Evolutionary conservation across 2,329 filamentous ascomycete species (phyloP), one percentile per base, ranked within the genome.

Genomic region (Penicillium freii): DNA sequence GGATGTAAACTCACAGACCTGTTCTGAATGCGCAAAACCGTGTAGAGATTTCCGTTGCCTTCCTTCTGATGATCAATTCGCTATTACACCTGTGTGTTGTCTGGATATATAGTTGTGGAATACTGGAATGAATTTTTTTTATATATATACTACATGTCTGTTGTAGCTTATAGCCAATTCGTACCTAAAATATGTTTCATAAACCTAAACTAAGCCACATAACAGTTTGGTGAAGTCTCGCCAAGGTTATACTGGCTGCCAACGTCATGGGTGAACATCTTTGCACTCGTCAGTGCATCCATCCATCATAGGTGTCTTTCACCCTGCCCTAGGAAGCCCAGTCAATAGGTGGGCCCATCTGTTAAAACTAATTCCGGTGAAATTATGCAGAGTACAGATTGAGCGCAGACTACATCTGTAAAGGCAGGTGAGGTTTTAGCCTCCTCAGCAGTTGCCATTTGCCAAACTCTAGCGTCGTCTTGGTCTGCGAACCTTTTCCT

Each of bases 21-120:
- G 85, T 83, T 86, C 88, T 88, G 89, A 88, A 88, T 89, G 91
- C 91, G 92, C 92, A 96, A 91, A 88, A 82, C 84, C 84, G 81
- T 96, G 92, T 96, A 88, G 92, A 96, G 79, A 86, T 88, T 89
- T 96, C 92, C 92, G 92, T 96, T 97, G 92, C 92, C 92, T 97
- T 97, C 92, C 92, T 97, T 96, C 92, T 97, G 92, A 96, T 87
- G 67, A 73, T 66, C 67, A 66, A 62, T 59, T 51, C 55, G 54
- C 57, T 47, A 51, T 56, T 44, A 52, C 49, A 40, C 34, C 56
- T 54, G 40, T 48, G 46, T 50, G 46, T 38, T 58, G 23, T 45
- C 38, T 50, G 44, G 40, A 51, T 51, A 36, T 51, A 47, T 52
- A n/a, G n/a, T 53, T 42, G 52, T 56, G 65, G 51, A 60, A 65